These are phyloP conservation scores for Diaporthe caulivora DNA, from an alignment of 2,329 filamentous ascomycete species.

Conservation along the genomic window DNA sequence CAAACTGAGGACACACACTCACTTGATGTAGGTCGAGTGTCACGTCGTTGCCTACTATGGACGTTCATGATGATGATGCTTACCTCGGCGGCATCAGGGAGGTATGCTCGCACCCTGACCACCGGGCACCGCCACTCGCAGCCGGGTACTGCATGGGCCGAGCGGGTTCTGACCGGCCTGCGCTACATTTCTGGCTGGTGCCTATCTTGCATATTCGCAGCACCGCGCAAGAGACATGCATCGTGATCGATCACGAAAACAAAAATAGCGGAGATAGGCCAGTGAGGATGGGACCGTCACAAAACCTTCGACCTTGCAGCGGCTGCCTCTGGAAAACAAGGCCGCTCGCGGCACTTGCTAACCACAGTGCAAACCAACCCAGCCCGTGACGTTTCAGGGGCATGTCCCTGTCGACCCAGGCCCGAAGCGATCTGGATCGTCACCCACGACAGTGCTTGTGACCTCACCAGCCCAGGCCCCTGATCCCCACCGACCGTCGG, in stretches of 20 bases:
- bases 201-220: constrained; percentile 21
- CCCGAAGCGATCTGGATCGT: constrained; percentile 20
- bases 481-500: constrained; percentile 15
- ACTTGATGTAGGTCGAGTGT: background rate
- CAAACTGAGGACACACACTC: background rate
- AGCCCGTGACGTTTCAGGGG: constrained; percentile 31
- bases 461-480: constrained; percentile 25
- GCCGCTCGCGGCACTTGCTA: background rate
- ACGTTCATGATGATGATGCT: constrained; percentile 23
- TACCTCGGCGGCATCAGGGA: background rate
- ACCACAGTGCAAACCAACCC: background rate
- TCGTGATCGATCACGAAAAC: constrained; percentile 23
- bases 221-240: constrained; percentile 18
- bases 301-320: constrained; percentile 5
- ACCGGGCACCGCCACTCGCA: constrained; percentile 30
- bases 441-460: constrained; percentile 26
- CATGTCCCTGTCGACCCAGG: constrained; percentile 31
- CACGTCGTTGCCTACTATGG: constrained; percentile 14
- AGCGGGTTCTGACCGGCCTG: background rate
- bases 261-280: constrained; percentile 28
- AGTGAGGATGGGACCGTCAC: background rate
- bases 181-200: constrained; percentile 19
- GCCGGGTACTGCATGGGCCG: background rate
- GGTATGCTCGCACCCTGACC: constrained; percentile 20
- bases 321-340: constrained; percentile 3